These are phyloP conservation scores for Austroboletus eburneus DNA, from an alignment of 768 basidiomycete species.

Conservation along the genomic window DNA sequence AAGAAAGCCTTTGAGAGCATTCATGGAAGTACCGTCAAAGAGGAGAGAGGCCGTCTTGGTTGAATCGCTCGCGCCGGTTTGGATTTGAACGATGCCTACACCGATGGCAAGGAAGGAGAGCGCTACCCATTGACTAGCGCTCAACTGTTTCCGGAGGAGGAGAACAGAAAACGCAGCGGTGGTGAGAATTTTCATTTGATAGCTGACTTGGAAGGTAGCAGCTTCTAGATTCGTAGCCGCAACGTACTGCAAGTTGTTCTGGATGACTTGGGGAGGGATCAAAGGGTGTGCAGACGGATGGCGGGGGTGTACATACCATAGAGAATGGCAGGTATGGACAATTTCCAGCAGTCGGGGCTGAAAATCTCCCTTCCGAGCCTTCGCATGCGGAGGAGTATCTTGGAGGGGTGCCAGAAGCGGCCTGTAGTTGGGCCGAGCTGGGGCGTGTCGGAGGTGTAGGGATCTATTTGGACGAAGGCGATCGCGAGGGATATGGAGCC, in stretches of 20 bases:
- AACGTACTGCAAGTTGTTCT: conserved; percentile 95
- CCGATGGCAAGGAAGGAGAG: conserved; percentile 83
- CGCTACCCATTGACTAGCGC: conserved; percentile 76
- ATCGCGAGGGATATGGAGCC: conserved; percentile 82
- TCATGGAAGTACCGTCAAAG: conserved; percentile 57
- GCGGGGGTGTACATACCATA: conserved; percentile 49
- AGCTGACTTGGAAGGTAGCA: conserved; percentile 94
- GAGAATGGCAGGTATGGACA: conserved; percentile 94
- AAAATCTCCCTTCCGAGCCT: conserved; percentile 68
- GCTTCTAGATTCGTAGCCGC: conserved; percentile 92
- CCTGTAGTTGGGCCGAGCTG: conserved; percentile 29
- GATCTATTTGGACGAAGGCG: conserved; percentile 66
- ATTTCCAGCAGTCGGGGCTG: conserved; percentile 92
- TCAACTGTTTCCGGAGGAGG: conserved; percentile 72
- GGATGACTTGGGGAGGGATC: conserved; percentile 53
- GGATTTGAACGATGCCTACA: conserved; percentile 86
- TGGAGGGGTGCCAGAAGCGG: conserved; percentile 35
- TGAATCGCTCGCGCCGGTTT: conserved; percentile 37
- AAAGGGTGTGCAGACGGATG: neutral
- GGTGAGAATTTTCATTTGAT: conserved; percentile 97
- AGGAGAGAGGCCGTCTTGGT: conserved; percentile 27
- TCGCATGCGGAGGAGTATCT: conserved; percentile 44
- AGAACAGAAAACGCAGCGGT: conserved; percentile 87
- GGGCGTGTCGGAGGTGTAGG: conserved; percentile 26
- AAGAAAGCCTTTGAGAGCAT: conserved; percentile 78